These are phyloP conservation scores for Cetradonia linearis DNA, from an alignment of 495 filamentous ascomycete species.

Conservation along the genomic window DNA sequence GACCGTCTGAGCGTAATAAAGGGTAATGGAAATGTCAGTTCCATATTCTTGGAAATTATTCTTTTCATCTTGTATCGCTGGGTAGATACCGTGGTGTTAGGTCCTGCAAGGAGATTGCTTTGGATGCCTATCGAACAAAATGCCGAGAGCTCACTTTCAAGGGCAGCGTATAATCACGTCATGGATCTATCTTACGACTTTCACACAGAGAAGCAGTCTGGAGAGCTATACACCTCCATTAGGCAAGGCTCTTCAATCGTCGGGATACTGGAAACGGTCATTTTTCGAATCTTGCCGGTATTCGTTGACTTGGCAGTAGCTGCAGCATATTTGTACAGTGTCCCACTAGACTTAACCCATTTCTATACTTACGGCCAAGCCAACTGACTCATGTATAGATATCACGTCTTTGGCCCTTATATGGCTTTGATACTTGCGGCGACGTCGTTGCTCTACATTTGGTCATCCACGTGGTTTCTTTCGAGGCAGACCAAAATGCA, in stretches of 20 bases:
- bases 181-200: conserved; percentile 73
- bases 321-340: conserved; percentile 51
- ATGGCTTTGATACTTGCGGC: conserved; percentile 60
- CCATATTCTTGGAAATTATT: conserved; percentile 35
- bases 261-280: conserved; percentile 53
- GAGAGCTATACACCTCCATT: conserved; percentile 59
- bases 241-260: conserved; percentile 53
- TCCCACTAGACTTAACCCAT: neutral
- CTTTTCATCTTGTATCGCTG: conserved; percentile 46
- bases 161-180: conserved; percentile 61
- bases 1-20: conserved; percentile 31
- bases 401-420: conserved; percentile 56
- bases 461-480: conserved; percentile 45
- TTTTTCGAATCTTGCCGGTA: conserved; percentile 60
- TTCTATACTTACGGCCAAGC: neutral
- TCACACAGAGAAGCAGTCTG: conserved; percentile 63
- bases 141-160: conserved; percentile 48
- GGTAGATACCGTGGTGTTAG: conserved; percentile 42
- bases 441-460: conserved; percentile 53
- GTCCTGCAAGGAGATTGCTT: conserved; percentile 45
- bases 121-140: conserved; percentile 61
- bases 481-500: conserved; percentile 28
- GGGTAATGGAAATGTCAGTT: conserved; percentile 36
- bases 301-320: conserved; percentile 60
- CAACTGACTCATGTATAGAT: neutral